Evolutionary conservation across 2,329 filamentous ascomycete species (phyloP).

Genomic region (Colletotrichum karsti): DNA sequence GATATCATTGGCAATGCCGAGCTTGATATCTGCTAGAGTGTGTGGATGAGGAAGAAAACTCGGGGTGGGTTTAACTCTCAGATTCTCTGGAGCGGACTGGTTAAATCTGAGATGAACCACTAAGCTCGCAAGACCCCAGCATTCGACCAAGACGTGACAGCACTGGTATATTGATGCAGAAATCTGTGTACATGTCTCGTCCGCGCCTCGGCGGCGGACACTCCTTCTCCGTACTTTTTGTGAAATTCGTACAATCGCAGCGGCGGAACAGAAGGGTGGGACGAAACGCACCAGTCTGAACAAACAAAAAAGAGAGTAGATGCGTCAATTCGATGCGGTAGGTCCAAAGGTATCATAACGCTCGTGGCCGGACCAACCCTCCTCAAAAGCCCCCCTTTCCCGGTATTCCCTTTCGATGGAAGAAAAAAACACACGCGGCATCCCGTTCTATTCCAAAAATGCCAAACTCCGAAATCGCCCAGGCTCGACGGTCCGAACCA

Average conservation of each 20-base stretch:
- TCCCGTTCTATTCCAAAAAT: constrained; percentile 27
- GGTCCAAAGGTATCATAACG: constrained; percentile 30
- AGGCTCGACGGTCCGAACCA: background rate
- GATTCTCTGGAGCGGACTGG: too few species aligned
- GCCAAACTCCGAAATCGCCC: constrained; percentile 28
- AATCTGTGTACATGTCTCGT: constrained; percentile 18
- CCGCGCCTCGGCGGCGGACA: background rate
- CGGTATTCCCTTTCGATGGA: background rate
- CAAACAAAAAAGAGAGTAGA: constrained; percentile 26
- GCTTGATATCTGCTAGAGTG: too few species aligned
- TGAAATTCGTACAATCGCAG: constrained; percentile 16
- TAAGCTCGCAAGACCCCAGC: background rate
- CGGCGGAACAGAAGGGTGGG: background rate
- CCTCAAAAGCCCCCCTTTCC: constrained; percentile 3
- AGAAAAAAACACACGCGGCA: constrained; percentile 5
- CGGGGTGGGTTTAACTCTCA: too few species aligned
- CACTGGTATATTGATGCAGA: constrained; percentile 19
- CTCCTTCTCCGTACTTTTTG: background rate
- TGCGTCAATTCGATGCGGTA: constrained; percentile 26
- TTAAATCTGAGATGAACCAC: too few species aligned
- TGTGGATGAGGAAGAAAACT: too few species aligned
- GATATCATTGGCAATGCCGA: too few species aligned
- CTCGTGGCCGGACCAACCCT: constrained; percentile 24
- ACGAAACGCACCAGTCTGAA: constrained; percentile 2
- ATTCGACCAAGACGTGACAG: too few species aligned